phyloP scores from a whole-genome alignment of 768 basidiomycete genomes.

The Leucosporidium yakuticum region DNA sequence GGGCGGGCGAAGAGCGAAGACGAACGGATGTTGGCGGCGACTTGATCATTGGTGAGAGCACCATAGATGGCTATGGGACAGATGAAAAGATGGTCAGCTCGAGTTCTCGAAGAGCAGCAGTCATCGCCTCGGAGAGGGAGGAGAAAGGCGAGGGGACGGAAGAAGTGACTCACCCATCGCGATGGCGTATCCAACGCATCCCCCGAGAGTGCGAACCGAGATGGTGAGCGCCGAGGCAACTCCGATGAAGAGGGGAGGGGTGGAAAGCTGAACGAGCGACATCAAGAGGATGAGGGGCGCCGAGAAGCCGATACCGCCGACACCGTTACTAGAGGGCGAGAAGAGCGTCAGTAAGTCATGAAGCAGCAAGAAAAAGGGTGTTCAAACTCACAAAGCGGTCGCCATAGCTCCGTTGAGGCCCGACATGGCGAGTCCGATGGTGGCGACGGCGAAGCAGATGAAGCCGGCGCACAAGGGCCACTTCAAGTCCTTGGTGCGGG shows the following conservation, averaged over 20 bases:
- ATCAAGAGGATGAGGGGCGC: conserved; percentile 15
- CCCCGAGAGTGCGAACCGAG: no score
- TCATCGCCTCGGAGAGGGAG: no score
- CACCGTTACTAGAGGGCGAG: not conserved
- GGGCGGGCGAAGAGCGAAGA: no score
- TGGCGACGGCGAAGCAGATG: conserved; percentile 3
- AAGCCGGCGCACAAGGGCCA: conserved; percentile 16
- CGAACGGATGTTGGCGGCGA: no score
- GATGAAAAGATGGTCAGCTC: no score
- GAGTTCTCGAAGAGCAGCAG: no score
- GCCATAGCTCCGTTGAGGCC: not conserved
- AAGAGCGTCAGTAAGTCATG: not conserved
- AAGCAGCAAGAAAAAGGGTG: no score
- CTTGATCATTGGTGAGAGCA: no score
- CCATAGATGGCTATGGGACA: no score
- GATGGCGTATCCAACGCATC: no score
- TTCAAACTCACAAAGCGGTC: not conserved
- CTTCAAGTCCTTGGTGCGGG: conserved; percentile 12
- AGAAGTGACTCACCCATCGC: no score
- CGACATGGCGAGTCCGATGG: not conserved
- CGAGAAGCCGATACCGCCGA: conserved; percentile 17
- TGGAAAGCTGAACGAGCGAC: conserved; percentile 14
- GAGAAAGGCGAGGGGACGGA: no score
- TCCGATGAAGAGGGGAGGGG: conserved; percentile 18
- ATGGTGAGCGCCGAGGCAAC: conserved; percentile 1